Base-by-base conservation (phyloP, 2,329 filamentous ascomycete genomes). In the Scedosporium dehoogii region DNA sequence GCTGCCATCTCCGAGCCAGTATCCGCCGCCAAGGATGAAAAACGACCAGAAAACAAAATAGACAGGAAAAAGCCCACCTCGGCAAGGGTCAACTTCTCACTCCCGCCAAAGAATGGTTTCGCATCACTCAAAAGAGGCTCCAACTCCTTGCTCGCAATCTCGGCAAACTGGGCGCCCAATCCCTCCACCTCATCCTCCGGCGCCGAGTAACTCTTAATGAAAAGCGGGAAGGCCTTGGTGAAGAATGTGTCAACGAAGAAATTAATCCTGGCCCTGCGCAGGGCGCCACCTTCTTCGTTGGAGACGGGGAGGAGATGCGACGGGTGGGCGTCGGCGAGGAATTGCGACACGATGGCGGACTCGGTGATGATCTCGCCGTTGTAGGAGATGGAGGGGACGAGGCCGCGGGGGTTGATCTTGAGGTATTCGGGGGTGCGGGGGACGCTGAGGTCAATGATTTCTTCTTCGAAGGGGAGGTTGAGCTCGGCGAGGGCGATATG, bases 371-470 rank as follows among this genome's bases (percentile, higher is more conserved):
- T 87, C 65, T 88, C 80, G 64, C 79, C 80, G 65, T 85, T 80
- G 77, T 88, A 88, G 25, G 82, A 81, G 62, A 94, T 75, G 0
- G 85, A 76, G 0, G 91, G 90, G 4, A 94, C 89, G 3, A 92
- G 83, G 14, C 91, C 91, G 63, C 89, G 85, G 66, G 90, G 89
- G 76, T 93, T 92, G 71, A 94, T 76, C 60, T 86, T 78, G 7
- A 94, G 81, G 71, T 93, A 94, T 78, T 87, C 90, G 44, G 83
- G 78, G 29, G 87, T 85, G 9, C 90, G 85, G 0, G 90, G 90
- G 9, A 74, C 81, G 67, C 76, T 73, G 57, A 94, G 79, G 71
- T 93, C 88, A 68, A 96, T 89, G 63, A 85, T 83, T 64, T 89
- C 85, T 67, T 91, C 86, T 63, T 90, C 85, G 68, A 84, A 90